Evolutionary conservation across 805 yeast species (phyloP).

Genomic region (Ogataea parapolymorpha): DNA sequence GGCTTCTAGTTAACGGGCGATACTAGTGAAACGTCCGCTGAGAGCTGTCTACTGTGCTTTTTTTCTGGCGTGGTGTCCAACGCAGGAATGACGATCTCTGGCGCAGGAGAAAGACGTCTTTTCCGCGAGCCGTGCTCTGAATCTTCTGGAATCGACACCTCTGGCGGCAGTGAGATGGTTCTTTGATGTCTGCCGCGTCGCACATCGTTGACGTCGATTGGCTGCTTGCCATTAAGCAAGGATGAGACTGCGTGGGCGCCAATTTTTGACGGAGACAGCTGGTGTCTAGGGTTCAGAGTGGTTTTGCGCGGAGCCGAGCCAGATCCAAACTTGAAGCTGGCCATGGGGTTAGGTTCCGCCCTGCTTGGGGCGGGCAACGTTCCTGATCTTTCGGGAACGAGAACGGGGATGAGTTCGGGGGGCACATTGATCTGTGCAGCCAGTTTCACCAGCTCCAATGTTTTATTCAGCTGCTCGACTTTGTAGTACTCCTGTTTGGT

Average conservation of each 20-base stretch:
- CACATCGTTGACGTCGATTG: constrained; percentile 18
- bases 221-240: constrained; percentile 24
- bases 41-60: constrained; percentile 6
- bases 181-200: constrained; percentile 36
- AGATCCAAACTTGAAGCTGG: constrained; percentile 31
- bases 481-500: constrained; percentile 78
- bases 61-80: constrained; percentile 10
- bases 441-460: constrained; percentile 57
- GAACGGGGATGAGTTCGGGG: constrained; percentile 53
- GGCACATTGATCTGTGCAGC: constrained; percentile 67
- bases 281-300: constrained; percentile 21
- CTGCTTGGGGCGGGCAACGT: neutral
- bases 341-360: constrained; percentile 20
- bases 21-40: constrained; percentile 9
- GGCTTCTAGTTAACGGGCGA: constrained; percentile 5
- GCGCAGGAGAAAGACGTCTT: constrained; percentile 9
- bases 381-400: constrained; percentile 37
- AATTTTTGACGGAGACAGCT: constrained; percentile 46
- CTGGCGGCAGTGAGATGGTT: constrained; percentile 39
- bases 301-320: constrained; percentile 20
- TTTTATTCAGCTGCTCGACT: constrained; percentile 57
- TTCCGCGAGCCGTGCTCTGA: constrained; percentile 14
- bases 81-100: constrained; percentile 9
- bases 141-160: constrained; percentile 33
- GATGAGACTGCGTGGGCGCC: constrained; percentile 71